Base-by-base conservation (phyloP, 176 grass and related monocot species). In the Phoenix roebelenii region DNA sequence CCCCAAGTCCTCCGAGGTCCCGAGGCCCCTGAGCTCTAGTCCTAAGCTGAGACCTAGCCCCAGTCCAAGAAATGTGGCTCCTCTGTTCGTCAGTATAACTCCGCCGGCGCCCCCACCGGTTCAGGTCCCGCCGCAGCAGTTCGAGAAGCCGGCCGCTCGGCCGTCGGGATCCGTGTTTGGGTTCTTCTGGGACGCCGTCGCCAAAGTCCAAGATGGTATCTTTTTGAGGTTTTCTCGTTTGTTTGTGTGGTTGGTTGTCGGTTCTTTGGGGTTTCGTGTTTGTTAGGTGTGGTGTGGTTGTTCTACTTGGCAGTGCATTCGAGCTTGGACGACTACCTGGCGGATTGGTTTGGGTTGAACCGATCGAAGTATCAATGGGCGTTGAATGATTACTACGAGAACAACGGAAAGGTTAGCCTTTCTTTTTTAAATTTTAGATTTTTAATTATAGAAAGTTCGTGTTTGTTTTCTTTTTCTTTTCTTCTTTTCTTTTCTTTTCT, bases 311-410 rank as follows among this genome's bases (percentile, higher is more conserved):
- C 67, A 87, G 84, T 75, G 16, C 84, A 87, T 80, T 72, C 79
- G 52, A 87, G 78, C 79, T 69, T 95, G 22, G 89, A 95, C 12
- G 89, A 89, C 75, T 85, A 89, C 71, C 74, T 95, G 57, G 81
- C 85, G 57, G 83, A 88, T 72, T 95, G 85, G 89, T 83, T 95
- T 26, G 89, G 89, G 16, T 73, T 95, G 63, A 80, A 95, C 74
- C 89, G 88, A 74, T 95, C 89, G n/a, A 95, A 82, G 75, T 95
- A 95, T 66, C 89, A 95, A 68, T 95, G 89, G 89, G 89, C 89
- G 17, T 83, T 95, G 68, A 85, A 95, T 65, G 89, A 95, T 77
- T 95, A 95, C 81, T 95, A 95, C 74, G 89, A 89, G 65, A 82
- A 58, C 79, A 85, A 74, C 22, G 72, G 85, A 74, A 95, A 95